Conservation (phyloP, 495 filamentous ascomycete species). For the Penicillium soppii region DNA sequence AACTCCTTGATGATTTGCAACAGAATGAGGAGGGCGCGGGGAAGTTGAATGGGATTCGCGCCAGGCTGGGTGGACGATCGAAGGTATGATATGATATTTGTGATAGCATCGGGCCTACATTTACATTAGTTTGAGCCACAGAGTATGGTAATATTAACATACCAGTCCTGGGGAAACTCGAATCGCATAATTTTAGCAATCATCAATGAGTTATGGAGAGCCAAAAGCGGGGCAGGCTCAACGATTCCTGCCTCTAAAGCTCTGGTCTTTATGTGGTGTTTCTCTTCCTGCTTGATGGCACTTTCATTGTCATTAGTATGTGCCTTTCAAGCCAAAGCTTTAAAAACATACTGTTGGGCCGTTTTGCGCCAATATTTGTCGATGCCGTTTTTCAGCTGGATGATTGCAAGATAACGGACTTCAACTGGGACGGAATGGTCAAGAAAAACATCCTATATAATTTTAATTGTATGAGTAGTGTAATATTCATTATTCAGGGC, state of each 20-base stretch:
- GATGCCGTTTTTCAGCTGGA: constrained; percentile 92
- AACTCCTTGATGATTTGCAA: constrained; percentile 89
- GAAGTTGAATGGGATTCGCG: constrained; percentile 55
- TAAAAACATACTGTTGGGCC: constrained; percentile 53
- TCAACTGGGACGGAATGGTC: constrained; percentile 71
- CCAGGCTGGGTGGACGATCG: constrained; percentile 47
- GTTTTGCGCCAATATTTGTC: constrained; percentile 89
- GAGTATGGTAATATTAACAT: constrained; percentile 2
- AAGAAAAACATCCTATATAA: constrained; percentile 66
- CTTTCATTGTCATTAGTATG: constrained; percentile 37
- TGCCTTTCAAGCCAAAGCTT: not conserved
- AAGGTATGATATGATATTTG: constrained; percentile 58
- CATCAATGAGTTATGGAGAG: constrained; percentile 82
- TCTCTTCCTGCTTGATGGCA: constrained; percentile 72
- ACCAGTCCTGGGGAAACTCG: constrained; percentile 87
- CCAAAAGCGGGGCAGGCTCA: constrained; percentile 71
- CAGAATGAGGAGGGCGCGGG: constrained; percentile 71
- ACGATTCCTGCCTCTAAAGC: constrained; percentile 69
- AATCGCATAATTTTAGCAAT: constrained; percentile 83
- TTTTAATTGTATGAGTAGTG: constrained; percentile 1
- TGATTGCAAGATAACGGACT: constrained; percentile 83
- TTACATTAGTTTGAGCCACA: constrained; percentile 7
- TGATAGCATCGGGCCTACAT: constrained; percentile 50
- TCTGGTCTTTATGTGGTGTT: constrained; percentile 67
- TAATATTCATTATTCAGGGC: not conserved